Conservation (phyloP, 2,329 filamentous ascomycete genomes). For the Xylogone sp. region DNA sequence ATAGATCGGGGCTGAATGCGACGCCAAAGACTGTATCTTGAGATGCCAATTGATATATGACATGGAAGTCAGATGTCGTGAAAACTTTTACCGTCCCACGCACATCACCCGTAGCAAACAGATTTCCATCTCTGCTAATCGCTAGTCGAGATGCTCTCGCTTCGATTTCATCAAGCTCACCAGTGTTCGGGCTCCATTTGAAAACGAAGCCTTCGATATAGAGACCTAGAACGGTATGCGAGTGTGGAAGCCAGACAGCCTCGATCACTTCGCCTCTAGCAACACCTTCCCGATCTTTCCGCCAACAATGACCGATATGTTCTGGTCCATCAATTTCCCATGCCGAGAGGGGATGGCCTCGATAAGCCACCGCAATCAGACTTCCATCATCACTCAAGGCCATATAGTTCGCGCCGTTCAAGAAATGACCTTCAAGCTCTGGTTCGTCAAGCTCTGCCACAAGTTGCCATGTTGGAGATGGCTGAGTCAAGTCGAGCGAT, state of each 20-base stretch:
- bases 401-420: slow-evolving; percentile 3
- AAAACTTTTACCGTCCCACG: slow-evolving; percentile 16
- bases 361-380: slow-evolving; percentile 14
- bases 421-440: too few species aligned
- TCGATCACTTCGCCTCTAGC: slow-evolving; percentile 1
- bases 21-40: slow-evolving; percentile 2
- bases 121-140: slow-evolving; percentile 11
- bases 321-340: slow-evolving; percentile 9
- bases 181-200: slow-evolving; percentile 7
- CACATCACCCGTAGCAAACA: slow-evolving; percentile 15
- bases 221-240: slow-evolving; percentile 6
- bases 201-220: slow-evolving; percentile 9
- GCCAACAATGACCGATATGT: slow-evolving; percentile 7
- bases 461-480: too few species aligned
- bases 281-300: not conserved
- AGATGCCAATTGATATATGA: slow-evolving; percentile 7
- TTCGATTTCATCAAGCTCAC: slow-evolving; percentile 1
- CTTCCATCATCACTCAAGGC: slow-evolving; percentile 12
- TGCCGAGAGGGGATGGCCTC: slow-evolving; percentile 12
- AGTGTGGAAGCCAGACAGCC: slow-evolving; percentile 6
- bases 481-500: too few species aligned
- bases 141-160: slow-evolving; percentile 6
- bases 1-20: slow-evolving; percentile 1
- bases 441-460: too few species aligned
- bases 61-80: slow-evolving; percentile 7